These are phyloP conservation scores for Neurospora sp. DNA, from an alignment of 495 filamentous ascomycete genomes.

Conservation along the genomic window DNA sequence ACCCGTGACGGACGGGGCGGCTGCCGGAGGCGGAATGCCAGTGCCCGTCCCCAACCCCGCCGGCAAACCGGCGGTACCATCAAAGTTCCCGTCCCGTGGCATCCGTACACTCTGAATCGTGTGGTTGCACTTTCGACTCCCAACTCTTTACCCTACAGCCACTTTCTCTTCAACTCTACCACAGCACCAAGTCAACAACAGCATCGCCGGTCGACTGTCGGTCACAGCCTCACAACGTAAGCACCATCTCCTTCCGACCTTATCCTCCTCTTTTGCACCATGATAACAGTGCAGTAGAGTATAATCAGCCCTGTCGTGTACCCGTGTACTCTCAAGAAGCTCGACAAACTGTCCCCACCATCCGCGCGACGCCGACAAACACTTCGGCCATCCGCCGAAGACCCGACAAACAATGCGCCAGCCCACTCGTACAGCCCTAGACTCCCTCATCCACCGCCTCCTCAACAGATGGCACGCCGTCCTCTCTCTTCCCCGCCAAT, in stretches of 20 bases:
- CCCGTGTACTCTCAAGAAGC: background rate
- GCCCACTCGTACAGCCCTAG: background rate
- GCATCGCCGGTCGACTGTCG: background rate
- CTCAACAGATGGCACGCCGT: conserved; percentile 32
- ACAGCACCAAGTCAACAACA: background rate
- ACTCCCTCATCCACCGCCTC: conserved; percentile 18
- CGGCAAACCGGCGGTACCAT: background rate
- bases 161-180: background rate
- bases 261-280: background rate
- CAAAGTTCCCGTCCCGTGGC: background rate
- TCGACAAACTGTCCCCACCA: background rate
- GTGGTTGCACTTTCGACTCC: background rate
- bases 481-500: conserved; percentile 30
- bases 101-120: background rate
- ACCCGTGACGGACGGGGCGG: background rate
- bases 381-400: background rate
- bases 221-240: background rate
- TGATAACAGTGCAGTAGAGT: background rate
- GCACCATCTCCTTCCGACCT: background rate
- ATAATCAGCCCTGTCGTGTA: background rate
- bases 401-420: background rate
- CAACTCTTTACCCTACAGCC: background rate
- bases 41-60: background rate
- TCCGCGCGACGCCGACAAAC: background rate
- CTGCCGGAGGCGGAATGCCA: background rate